Evolutionary conservation across 1,284 basidiomycete genomes (phyloP), one percentile per base, ranked within the genome.

Genomic region (Puccinia triticina): DNA sequence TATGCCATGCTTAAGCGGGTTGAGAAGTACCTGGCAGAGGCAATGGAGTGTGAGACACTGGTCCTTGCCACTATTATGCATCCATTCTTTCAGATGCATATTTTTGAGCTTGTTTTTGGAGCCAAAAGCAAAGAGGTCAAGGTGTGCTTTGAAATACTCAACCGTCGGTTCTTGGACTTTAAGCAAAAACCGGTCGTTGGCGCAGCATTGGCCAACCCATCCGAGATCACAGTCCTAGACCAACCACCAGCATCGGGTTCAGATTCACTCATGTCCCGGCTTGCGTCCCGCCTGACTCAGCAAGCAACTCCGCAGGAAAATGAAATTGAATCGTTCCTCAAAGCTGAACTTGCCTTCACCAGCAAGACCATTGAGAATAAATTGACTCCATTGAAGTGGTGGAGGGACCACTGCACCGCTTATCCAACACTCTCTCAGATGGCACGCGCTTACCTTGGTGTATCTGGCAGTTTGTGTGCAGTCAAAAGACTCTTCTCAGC

Each of bases 81-180:
- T 71, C 67, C 48, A 5, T n/a, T n/a, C n/a, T n/a, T n/a, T n/a
- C n/a, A n/a, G n/a, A n/a, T n/a, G n/a, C n/a, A n/a, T n/a, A n/a
- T n/a, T n/a, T n/a, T n/a, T n/a, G n/a, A n/a, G n/a, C n/a, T n/a
- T n/a, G n/a, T n/a, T n/a, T n/a, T n/a, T n/a, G n/a, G n/a, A n/a
- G n/a, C n/a, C n/a, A n/a, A n/a, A n/a, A n/a, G n/a, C n/a, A n/a
- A n/a, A n/a, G n/a, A n/a, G n/a, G n/a, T n/a, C n/a, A n/a, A n/a
- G n/a, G n/a, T n/a, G n/a, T n/a, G n/a, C n/a, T n/a, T 71, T 71
- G n/a, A 48, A 14, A 16, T 71, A 18, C 40, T 71, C 67, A 48
- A 48, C 1, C 5, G 37, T 29, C 10, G 37, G 21, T 64, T 64
- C 23, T 34, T 1, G 14, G 10, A 26, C 26, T 5, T 37, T 37